phyloP scores from a whole-genome alignment of 345 rosid species.

The Hibiscus syriacus region DNA sequence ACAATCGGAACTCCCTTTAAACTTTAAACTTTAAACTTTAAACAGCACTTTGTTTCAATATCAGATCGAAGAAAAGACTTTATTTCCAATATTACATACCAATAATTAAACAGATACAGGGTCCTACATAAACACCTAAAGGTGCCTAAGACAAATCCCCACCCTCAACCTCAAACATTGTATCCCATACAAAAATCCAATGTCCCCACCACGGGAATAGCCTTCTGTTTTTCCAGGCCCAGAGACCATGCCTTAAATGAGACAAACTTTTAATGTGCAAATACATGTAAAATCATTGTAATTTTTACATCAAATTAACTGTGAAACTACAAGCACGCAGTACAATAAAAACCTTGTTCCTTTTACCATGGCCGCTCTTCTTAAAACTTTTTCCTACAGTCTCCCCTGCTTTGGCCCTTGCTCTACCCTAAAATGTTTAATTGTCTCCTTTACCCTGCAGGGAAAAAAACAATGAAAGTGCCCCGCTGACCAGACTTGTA shows the following conservation, averaged over 20 bases:
- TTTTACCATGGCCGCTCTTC: background rate
- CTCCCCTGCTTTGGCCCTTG: background rate
- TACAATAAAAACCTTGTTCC: conserved; percentile 2
- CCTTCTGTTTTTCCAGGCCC: conserved; percentile 7
- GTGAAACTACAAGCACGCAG: conserved; percentile 15
- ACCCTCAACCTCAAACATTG: background rate
- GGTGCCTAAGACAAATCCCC: background rate
- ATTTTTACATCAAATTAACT: conserved; percentile 14
- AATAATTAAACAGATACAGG: background rate
- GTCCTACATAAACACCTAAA: background rate
- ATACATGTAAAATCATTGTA: background rate
- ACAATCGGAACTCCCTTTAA: too few species aligned
- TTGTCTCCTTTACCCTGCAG: too few species aligned
- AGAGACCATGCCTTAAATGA: conserved; percentile 4
- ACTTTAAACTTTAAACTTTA: too few species aligned
- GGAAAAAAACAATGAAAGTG: background rate
- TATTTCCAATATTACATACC: background rate
- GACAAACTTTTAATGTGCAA: conserved; percentile 21
- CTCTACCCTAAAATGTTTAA: background rate
- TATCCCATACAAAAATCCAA: background rate
- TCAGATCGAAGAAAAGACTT: too few species aligned
- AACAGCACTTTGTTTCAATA: too few species aligned
- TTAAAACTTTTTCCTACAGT: background rate
- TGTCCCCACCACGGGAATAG: background rate
- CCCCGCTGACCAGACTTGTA: background rate